Evolutionary conservation across 1,284 basidiomycete species (phyloP).

Genomic region (Pascua sp.): DNA sequence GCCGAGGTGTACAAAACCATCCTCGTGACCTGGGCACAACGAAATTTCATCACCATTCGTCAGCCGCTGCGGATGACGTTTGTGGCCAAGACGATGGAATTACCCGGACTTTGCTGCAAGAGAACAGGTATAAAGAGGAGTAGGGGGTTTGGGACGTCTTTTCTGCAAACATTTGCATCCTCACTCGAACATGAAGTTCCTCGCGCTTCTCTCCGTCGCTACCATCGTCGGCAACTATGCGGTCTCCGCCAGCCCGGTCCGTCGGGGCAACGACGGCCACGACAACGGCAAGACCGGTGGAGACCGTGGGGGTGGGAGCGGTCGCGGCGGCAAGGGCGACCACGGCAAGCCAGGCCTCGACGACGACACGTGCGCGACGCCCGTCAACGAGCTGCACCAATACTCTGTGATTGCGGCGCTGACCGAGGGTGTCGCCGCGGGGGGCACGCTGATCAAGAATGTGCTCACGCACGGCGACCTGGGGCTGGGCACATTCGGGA

Average conservation of each 20-base stretch:
- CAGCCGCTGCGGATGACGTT: no score
- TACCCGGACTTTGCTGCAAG: no score
- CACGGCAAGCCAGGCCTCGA: not conserved
- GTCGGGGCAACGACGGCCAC: not conserved
- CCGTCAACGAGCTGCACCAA: conserved; percentile 7
- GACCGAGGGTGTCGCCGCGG: conserved; percentile 1
- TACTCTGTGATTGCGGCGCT: conserved; percentile 10
- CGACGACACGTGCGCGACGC: no score
- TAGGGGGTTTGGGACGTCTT: no score
- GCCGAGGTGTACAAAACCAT: no score
- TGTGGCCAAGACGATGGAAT: no score
- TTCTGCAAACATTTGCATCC: no score
- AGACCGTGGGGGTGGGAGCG: not conserved
- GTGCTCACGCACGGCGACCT: conserved; percentile 5
- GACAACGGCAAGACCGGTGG: not conserved
- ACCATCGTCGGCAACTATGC: not conserved
- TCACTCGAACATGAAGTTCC: conserved; percentile 1
- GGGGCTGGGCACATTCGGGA: conserved; percentile 7
- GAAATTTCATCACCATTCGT: no score
- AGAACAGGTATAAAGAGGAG: no score
- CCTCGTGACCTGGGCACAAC: no score
- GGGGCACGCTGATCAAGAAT: conserved; percentile 1
- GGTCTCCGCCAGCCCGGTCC: conserved; percentile 1
- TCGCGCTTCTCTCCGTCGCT: not conserved
- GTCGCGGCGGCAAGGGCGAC: not conserved